Evolutionary conservation across 148 eudicot genomes (phyloP), one percentile per base, ranked within the genome.

Genomic region (Hydrangea macrophylla): DNA sequence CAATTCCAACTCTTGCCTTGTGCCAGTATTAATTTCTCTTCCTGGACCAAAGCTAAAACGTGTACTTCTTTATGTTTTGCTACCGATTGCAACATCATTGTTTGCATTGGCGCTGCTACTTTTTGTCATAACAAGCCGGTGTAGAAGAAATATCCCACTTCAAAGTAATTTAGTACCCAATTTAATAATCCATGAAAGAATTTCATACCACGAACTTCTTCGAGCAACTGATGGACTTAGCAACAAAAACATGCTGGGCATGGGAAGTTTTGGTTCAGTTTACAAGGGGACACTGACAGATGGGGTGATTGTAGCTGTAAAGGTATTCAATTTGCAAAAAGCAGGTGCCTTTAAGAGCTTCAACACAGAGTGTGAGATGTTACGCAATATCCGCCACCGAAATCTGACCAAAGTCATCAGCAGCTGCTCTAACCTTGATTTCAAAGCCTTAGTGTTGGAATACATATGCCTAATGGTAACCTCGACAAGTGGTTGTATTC

Each of bases 221-320:
- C 13, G 17, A 33, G 70, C 70, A 32, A 66, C 60, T 11, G 25
- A 22, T 33, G 33, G 48, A 32, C 54, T 66, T 25, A 12, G 36
- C 3, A 24, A 66, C 18, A 7, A 28, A 5, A 64, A 48, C 17
- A 45, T 64, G 25, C 56, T n/a, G n/a, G n/a, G n/a, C n/a, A 32
- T 2, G 70, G 70, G 70, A 66, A 54, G 70, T 24, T 66, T 54
- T 36, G 22, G 37, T 12, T 66, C 70, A 6, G 60, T 66, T 7
- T 53, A 66, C 48, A 66, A 24, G 54, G 60, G 60, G 45, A 35
- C 3, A 22, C 60, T 66, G 53, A 6, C 60, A 20, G 50, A 55
- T 33, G 60, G 70, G 7, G 6, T 27, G 25, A 23, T 9, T 6
- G 32, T 54, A 5, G 70, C 60, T 0, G 18, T 54, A 22, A 53